Base-by-base conservation (phyloP, 345 rosid genomes). In the Bruguiera sexangula region DNA sequence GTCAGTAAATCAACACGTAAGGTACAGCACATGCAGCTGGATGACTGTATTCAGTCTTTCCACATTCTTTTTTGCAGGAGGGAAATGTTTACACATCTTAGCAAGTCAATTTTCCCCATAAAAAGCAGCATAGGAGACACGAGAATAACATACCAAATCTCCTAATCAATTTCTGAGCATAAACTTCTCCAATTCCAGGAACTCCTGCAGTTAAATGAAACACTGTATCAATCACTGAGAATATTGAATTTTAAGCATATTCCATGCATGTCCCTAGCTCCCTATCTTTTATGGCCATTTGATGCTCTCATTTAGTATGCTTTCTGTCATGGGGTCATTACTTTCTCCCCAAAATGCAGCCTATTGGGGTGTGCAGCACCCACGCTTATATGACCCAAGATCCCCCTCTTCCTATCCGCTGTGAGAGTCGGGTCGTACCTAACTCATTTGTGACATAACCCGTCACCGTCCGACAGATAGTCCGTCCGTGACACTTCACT, bases 171-270 rank as follows among this genome's bases (percentile, higher is more conserved):
- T 89, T 82, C 80, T 89, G 80, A 22, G 96, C 97, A 81, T 82
- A 80, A 64, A 91, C 93, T 62, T 76, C 77, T 65, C 98, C 98
- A 53, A 94, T 88, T 63, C 97, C 98, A 52, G 84, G 86, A 69
- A 91, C 93, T 79, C 97, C 98, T 94, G 87, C 83, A 85, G 8
- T 67, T 24, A 43, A 10, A 43, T 43, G 15, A 43, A 13, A 11
- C 0, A 3, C 4, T 43, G 48, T 43, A 11, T 43, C 18, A 43
- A 50, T 11, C 48, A 43, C 48, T 43, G 26, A 69, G 39, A 16
- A 27, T 3, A 55, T 13, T 55, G 29, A 22, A 55, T 9, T 53
- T 55, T 22, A 55, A 55, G 59, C 59, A 55, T 55, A 55, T 26
- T 55, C 26, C 27, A 55, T n/a, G 59, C 59, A 55, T 22, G 15